Conservation (phyloP, 2,329 filamentous ascomycete species). For the Alternaria panax region DNA sequence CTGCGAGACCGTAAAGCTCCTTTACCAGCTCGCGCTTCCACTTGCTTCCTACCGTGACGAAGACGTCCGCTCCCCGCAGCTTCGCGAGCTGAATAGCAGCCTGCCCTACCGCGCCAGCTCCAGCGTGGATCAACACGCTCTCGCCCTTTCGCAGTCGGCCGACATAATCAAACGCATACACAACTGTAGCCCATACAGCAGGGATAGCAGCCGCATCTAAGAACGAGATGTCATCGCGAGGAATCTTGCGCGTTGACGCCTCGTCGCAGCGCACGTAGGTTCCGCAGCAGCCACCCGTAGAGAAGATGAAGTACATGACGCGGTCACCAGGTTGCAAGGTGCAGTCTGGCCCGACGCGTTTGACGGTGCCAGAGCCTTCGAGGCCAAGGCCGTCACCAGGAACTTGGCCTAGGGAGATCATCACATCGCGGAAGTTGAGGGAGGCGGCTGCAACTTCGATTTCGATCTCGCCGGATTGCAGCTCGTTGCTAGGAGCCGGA, state of each 20-base stretch:
- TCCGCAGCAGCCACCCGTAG: slow-evolving; percentile 11
- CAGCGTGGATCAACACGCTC: slow-evolving; percentile 37
- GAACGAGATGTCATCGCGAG: slow-evolving; percentile 16
- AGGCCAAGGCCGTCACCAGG: slow-evolving; percentile 13
- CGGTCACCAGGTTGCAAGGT: slow-evolving; percentile 12
- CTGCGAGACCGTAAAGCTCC: slow-evolving; percentile 30
- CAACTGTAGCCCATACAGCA: slow-evolving; percentile 19
- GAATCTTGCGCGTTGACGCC: slow-evolving; percentile 5
- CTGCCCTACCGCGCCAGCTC: slow-evolving; percentile 32
- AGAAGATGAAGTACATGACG: slow-evolving; percentile 18
- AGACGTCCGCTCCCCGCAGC: slow-evolving; percentile 26
- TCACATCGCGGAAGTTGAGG: slow-evolving; percentile 27
- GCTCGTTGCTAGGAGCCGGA: not conserved
- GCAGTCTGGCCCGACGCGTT: slow-evolving; percentile 13
- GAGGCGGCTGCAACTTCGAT: slow-evolving; percentile 20
- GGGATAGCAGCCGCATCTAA: slow-evolving; percentile 19
- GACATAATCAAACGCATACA: slow-evolving; percentile 31
- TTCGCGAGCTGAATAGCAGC: slow-evolving; percentile 32
- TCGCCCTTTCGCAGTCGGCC: slow-evolving; percentile 39
- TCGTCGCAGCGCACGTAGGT: slow-evolving; percentile 15
- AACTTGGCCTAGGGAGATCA: slow-evolving; percentile 13
- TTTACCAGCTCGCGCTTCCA: slow-evolving; percentile 16
- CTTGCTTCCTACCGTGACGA: slow-evolving; percentile 23
- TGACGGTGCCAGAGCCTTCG: slow-evolving; percentile 23
- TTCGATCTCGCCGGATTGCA: slow-evolving; percentile 23